phyloP scores from a whole-genome alignment of 1,284 basidiomycete species.

The Hymenochaete sp. region DNA sequence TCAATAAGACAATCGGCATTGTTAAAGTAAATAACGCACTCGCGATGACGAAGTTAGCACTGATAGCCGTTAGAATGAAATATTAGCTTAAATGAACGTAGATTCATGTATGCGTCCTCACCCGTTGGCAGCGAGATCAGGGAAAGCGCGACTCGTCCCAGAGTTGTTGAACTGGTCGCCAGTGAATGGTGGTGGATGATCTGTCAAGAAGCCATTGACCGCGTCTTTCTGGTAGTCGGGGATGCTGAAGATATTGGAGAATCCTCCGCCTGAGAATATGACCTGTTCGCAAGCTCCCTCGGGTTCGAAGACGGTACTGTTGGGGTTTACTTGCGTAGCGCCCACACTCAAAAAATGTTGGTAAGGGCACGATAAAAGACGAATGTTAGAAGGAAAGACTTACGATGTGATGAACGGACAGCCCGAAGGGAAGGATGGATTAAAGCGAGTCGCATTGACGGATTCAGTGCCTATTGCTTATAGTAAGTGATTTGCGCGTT shows the following conservation, averaged over 20 bases:
- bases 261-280: constrained; percentile 30
- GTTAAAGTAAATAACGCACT: constrained; percentile 20
- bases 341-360: constrained; percentile 20
- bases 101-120: too few species aligned
- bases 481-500: background rate
- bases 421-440: constrained; percentile 28
- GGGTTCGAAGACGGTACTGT: constrained; percentile 21
- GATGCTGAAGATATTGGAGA: constrained; percentile 28
- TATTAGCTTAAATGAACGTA: background rate
- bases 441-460: constrained; percentile 23
- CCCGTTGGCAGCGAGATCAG: constrained; percentile 22
- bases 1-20: constrained; percentile 2
- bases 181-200: constrained; percentile 24
- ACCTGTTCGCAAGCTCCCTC: constrained; percentile 24
- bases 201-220: constrained; percentile 24
- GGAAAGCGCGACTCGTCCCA: constrained; percentile 22
- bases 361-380: background rate
- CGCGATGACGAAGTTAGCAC: constrained; percentile 23
- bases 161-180: constrained; percentile 26
- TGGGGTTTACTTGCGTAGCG: constrained; percentile 26
- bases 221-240: constrained; percentile 27
- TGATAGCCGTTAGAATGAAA: background rate
- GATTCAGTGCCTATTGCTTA: constrained; percentile 19
- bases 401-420: constrained; percentile 24
- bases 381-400: background rate